phyloP scores from a whole-genome alignment of 192 early-diverging fungal species.

The Podila horticola region DNA sequence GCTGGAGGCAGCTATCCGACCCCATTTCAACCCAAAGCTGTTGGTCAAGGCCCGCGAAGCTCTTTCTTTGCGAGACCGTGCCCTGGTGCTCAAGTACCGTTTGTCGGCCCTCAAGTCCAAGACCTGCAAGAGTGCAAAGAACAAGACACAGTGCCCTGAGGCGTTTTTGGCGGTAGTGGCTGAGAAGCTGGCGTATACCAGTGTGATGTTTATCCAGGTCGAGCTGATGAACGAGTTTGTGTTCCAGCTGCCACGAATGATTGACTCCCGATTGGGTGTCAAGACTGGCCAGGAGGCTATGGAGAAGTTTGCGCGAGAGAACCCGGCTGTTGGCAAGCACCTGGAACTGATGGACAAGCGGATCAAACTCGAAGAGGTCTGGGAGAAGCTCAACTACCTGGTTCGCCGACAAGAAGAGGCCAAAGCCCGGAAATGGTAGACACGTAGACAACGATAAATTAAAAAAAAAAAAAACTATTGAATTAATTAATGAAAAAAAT shows the following conservation, averaged over 20 bases:
- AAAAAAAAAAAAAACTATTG: neutral
- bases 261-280: conserved; percentile 93
- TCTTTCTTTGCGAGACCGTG: conserved; percentile 79
- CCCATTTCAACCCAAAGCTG: conserved; percentile 77
- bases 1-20: conserved; percentile 63
- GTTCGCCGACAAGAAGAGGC: conserved; percentile 64
- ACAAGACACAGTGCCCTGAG: conserved; percentile 95
- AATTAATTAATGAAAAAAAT: too few relatives aligned
- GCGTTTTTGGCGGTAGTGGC: conserved; percentile 91
- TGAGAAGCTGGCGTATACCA: conserved; percentile 94
- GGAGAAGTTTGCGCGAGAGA: conserved; percentile 89
- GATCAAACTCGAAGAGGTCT: conserved; percentile 84
- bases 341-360: conserved; percentile 88
- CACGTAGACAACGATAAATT: neutral
- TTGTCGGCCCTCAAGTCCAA: conserved; percentile 83
- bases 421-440: conserved; percentile 50
- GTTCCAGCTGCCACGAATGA: conserved; percentile 96
- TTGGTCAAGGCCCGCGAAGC: conserved; percentile 84
- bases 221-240: conserved; percentile 98
- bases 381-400: conserved; percentile 72
- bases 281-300: conserved; percentile 84
- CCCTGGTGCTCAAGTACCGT: conserved; percentile 81
- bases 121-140: conserved; percentile 81
- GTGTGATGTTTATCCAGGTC: conserved; percentile 98
- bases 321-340: conserved; percentile 85